A percentile compares a stretch with the other conserved stretches of the same genome.
phyloP scores from a whole-genome alignment of 768 basidiomycete species.

The Rhodotorula diobovata region DNA sequence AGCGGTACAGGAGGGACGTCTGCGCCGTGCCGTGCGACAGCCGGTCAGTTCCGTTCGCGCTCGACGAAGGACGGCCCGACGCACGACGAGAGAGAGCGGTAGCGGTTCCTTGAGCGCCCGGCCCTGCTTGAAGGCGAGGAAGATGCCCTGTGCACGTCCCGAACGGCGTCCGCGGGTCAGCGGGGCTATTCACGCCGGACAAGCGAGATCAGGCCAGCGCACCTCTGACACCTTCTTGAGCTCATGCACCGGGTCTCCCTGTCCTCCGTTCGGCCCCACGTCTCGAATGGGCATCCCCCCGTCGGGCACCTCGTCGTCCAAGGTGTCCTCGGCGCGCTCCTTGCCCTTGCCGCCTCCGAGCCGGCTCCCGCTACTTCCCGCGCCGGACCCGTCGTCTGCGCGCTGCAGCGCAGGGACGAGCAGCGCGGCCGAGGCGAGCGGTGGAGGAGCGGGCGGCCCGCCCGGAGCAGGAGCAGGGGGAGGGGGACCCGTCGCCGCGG shows the following conservation, averaged over 20 bases:
- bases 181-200: not conserved
- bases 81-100: slow-evolving; percentile 22
- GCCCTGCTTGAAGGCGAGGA: slow-evolving; percentile 35
- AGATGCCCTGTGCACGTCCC: slow-evolving; percentile 17
- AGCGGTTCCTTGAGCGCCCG: slow-evolving; percentile 22
- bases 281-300: slow-evolving; percentile 10
- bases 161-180: not conserved
- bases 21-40: not conserved
- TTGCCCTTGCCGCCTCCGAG: not conserved
- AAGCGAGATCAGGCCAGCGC: not conserved
- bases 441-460: not conserved
- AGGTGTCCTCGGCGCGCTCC: not conserved
- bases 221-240: slow-evolving; percentile 32
- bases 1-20: slow-evolving; percentile 25
- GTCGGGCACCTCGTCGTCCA: slow-evolving; percentile 10
- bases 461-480: not conserved
- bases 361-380: slow-evolving; percentile 1
- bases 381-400: not conserved
- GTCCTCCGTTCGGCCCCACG: not conserved
- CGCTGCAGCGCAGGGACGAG: not conserved
- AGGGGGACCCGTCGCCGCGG: not conserved
- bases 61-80: not conserved
- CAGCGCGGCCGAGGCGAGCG: not conserved
- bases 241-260: slow-evolving; percentile 8
- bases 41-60: not conserved